Percentiles rank a stretch among this genome's conserved stretches.
Evolutionary conservation across 139 green algal species (phyloP).

Genomic region (Coccomyxa sp.): DNA sequence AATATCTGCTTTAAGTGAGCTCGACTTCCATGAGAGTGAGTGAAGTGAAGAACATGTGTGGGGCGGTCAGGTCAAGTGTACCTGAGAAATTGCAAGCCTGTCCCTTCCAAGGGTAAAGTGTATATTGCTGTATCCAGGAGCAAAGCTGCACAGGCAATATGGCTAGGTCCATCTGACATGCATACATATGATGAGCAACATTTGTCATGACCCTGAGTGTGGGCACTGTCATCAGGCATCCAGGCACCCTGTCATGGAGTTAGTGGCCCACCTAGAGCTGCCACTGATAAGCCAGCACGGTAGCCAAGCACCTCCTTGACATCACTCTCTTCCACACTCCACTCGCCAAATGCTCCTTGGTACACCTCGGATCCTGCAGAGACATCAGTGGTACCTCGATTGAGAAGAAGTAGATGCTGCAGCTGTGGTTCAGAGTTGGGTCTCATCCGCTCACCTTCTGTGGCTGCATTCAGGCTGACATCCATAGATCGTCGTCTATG

Average conservation of each 20-base stretch:
- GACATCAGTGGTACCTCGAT: too few species aligned
- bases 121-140: constrained; percentile 24
- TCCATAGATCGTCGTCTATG: too few species aligned
- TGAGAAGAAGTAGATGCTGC: too few species aligned
- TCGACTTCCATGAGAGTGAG: background rate
- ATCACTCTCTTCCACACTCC: constrained; percentile 48
- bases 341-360: constrained; percentile 52
- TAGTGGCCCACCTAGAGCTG: constrained; percentile 25
- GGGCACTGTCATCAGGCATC: background rate
- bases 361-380: constrained; percentile 36
- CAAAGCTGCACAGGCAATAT: constrained; percentile 16
- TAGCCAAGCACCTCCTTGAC: constrained; percentile 54
- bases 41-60: background rate
- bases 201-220: background rate
- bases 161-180: background rate
- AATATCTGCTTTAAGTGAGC: background rate
- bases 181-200: background rate
- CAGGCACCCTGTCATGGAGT: background rate
- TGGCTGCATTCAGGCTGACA: too few species aligned
- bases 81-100: background rate
- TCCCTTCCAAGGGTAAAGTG: constrained; percentile 19
- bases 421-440: too few species aligned
- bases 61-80: background rate
- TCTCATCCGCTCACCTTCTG: too few species aligned
- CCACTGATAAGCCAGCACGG: constrained; percentile 41